Evolutionary conservation across 768 basidiomycete species (phyloP).

Genomic region (Podaxis sp.): DNA sequence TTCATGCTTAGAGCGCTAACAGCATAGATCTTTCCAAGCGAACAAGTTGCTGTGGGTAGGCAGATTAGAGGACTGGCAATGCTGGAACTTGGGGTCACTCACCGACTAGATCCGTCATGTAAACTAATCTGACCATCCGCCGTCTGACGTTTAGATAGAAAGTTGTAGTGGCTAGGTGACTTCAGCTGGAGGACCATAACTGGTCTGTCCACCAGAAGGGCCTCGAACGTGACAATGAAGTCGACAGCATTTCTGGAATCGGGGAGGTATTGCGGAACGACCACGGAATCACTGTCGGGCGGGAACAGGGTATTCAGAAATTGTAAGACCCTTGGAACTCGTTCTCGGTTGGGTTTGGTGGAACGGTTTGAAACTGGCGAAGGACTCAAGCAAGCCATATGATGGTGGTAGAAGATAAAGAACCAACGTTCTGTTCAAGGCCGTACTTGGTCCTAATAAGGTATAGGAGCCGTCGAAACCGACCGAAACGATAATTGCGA

Average conservation of each 20-base stretch:
- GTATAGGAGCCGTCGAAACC: no score
- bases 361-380: slow-evolving; percentile 12
- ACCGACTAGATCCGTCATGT: slow-evolving; percentile 20
- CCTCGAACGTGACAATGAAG: slow-evolving; percentile 22
- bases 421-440: no score
- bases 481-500: no score
- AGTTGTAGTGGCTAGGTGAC: slow-evolving; percentile 11
- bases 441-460: no score
- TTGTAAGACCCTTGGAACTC: slow-evolving; percentile 18
- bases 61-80: neutral
- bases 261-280: slow-evolving; percentile 13
- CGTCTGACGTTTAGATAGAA: slow-evolving; percentile 21
- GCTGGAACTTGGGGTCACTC: neutral
- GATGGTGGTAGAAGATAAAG: no score
- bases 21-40: neutral
- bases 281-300: slow-evolving; percentile 16
- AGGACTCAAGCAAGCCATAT: neutral
- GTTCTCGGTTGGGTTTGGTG: slow-evolving; percentile 6
- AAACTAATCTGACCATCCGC: slow-evolving; percentile 23
- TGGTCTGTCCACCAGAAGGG: slow-evolving; percentile 17
- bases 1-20: neutral
- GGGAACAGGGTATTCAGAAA: slow-evolving; percentile 22
- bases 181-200: slow-evolving; percentile 31
- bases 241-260: neutral
- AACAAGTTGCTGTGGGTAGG: neutral